Evolutionary conservation across 75 land plant species (phyloP).

Genomic region (Picea glauca): DNA sequence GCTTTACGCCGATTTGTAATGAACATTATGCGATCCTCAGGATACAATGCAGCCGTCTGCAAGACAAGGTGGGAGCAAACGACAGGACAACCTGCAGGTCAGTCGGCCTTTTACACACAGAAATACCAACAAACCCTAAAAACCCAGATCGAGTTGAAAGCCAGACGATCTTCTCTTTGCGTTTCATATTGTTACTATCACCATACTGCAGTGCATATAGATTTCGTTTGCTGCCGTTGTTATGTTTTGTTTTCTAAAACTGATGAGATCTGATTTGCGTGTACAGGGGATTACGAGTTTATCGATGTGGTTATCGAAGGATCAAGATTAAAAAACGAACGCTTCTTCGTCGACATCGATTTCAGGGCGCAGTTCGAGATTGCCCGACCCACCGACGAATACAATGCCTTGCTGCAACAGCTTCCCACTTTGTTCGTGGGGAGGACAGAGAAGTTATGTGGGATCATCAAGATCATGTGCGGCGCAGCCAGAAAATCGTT

Average conservation of each 20-base stretch:
- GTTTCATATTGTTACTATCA: no score
- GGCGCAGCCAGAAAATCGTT: slow-evolving; percentile 57
- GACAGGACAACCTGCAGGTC: slow-evolving; percentile 44
- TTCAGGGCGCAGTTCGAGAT: slow-evolving; percentile 68
- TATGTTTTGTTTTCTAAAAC: no score
- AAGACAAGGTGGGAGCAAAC: slow-evolving; percentile 56
- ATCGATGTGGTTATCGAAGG: slow-evolving; percentile 52
- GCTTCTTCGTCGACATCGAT: slow-evolving; percentile 60
- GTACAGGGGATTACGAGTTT: slow-evolving; percentile 44
- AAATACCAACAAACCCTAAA: no score
- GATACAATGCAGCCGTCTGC: slow-evolving; percentile 78
- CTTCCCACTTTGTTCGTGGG: slow-evolving; percentile 54
- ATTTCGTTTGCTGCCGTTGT: no score
- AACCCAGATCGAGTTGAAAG: no score
- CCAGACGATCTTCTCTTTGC: no score
- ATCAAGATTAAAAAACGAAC: neutral
- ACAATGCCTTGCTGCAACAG: slow-evolving; percentile 27
- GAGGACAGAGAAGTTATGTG: slow-evolving; percentile 43
- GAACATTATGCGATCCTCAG: slow-evolving; percentile 26
- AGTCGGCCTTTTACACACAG: no score
- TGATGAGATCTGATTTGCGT: no score
- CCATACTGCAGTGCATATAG: no score
- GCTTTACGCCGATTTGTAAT: slow-evolving; percentile 27
- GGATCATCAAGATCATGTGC: slow-evolving; percentile 43
- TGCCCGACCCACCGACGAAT: slow-evolving; percentile 60